Percentiles rank a stretch among this genome's conserved stretches.
Evolutionary conservation across 495 filamentous ascomycete genomes (phyloP).

Genomic region (Penicillium ochrochloron): DNA sequence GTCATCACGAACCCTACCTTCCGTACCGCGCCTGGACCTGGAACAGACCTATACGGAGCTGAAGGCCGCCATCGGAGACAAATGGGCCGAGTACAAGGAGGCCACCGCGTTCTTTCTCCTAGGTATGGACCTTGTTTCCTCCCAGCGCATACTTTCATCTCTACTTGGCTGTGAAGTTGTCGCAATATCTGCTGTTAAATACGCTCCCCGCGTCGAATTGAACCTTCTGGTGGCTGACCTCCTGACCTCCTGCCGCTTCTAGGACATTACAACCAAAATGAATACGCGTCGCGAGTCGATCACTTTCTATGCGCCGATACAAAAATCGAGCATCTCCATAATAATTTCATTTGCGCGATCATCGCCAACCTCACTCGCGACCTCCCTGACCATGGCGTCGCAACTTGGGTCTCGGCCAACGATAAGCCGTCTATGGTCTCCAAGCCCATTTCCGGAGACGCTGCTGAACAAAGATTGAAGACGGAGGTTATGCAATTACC

Average conservation of each 20-base stretch:
- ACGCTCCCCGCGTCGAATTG: slow-evolving; percentile 15
- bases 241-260: slow-evolving; percentile 25
- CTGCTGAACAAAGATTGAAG: slow-evolving; percentile 88
- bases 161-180: neutral
- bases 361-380: slow-evolving; percentile 86
- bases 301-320: slow-evolving; percentile 71
- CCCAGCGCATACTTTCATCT: slow-evolving; percentile 13
- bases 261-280: slow-evolving; percentile 85
- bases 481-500: slow-evolving; percentile 93
- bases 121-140: slow-evolving; percentile 59
- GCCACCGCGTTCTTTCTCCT: slow-evolving; percentile 77
- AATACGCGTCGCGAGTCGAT: slow-evolving; percentile 78
- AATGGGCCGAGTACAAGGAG: slow-evolving; percentile 90
- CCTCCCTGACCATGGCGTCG: slow-evolving; percentile 87
- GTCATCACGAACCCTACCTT: slow-evolving; percentile 62
- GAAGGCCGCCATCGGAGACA: slow-evolving; percentile 78
- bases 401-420: slow-evolving; percentile 93
- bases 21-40: slow-evolving; percentile 83
- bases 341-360: slow-evolving; percentile 84
- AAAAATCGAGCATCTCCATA: slow-evolving; percentile 81
- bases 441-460: slow-evolving; percentile 83
- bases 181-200: neutral
- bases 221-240: slow-evolving; percentile 24
- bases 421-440: slow-evolving; percentile 85
- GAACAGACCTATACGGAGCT: slow-evolving; percentile 88